Conservation (phyloP, 192 early-diverging fungal species). For the Coemansia erecta region DNA sequence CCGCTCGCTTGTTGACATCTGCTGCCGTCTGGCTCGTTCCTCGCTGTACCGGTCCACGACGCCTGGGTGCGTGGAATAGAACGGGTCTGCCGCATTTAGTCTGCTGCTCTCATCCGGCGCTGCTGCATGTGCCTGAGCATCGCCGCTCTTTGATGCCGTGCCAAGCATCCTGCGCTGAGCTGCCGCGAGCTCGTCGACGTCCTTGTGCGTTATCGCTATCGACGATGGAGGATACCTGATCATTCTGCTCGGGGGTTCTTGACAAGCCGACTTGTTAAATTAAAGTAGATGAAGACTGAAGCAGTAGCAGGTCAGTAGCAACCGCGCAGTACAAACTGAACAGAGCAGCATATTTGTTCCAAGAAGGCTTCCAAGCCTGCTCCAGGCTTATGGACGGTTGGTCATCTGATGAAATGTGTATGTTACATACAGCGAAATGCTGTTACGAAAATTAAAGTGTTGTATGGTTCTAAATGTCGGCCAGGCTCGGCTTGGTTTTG, state of each 20-base stretch:
- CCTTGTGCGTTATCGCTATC: conserved; percentile 41
- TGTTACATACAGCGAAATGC: too few relatives aligned
- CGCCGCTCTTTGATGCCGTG: too few relatives aligned
- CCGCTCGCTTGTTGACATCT: conserved; percentile 34
- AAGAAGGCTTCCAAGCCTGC: too few relatives aligned
- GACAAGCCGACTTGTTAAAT: neutral
- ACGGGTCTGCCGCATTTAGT: neutral
- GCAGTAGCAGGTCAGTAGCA: neutral
- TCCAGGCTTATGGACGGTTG: too few relatives aligned
- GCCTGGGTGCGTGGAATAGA: neutral
- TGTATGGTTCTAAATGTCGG: too few relatives aligned
- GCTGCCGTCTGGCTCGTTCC: conserved; percentile 25
- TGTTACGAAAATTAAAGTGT: too few relatives aligned
- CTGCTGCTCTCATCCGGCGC: neutral
- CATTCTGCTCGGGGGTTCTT: conserved; percentile 9
- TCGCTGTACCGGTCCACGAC: conserved; percentile 13
- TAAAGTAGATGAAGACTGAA: neutral
- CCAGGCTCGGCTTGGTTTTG: too few relatives aligned
- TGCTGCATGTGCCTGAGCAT: too few relatives aligned
- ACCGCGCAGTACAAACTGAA: conserved; percentile 5
- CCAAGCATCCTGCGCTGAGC: conserved; percentile 35
- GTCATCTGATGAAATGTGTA: too few relatives aligned
- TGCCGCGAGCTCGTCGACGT: conserved; percentile 43
- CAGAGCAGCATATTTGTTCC: neutral
- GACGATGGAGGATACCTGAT: conserved; percentile 42